Percentiles rank a stretch among this genome's conserved stretches.
Evolutionary conservation across 306 rosid genomes (phyloP).

Genomic region (Ceratonia siliqua): DNA sequence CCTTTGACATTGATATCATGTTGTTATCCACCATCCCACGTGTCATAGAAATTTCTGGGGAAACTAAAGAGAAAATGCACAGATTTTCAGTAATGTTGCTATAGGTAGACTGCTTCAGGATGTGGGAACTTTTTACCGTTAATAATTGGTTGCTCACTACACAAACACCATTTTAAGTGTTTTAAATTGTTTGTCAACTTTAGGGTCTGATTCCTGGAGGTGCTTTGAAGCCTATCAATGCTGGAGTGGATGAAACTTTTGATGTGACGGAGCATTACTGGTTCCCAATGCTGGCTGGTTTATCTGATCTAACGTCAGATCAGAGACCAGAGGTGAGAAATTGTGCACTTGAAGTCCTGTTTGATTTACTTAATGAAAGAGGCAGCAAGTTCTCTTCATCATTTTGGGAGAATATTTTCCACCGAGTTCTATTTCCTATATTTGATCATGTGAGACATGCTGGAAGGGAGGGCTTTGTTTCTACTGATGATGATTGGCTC

Average conservation of each 20-base stretch:
- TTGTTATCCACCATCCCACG: not conserved
- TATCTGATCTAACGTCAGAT: constrained; percentile 96
- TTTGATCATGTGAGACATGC: constrained; percentile 97
- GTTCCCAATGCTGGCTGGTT: constrained; percentile 99
- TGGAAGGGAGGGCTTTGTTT: constrained; percentile 72
- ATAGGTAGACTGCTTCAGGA: constrained; percentile 19
- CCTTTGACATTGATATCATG: constrained; percentile 17
- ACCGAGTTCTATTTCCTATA: constrained; percentile 96
- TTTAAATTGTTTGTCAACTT: constrained; percentile 34
- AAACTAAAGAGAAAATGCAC: constrained; percentile 22
- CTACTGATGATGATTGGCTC: constrained; percentile 82
- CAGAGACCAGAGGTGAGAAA: constrained; percentile 95
- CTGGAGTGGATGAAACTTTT: constrained; percentile 52
- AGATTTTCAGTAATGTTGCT: not conserved
- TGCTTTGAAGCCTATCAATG: constrained; percentile 82
- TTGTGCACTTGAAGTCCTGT: constrained; percentile 97
- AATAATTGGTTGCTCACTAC: not conserved
- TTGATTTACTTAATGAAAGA: constrained; percentile 97
- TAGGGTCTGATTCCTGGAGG: constrained; percentile 99
- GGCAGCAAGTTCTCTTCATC: constrained; percentile 88
- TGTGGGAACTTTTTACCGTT: constrained; percentile 1
- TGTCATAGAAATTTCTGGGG: constrained; percentile 7
- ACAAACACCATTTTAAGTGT: not conserved
- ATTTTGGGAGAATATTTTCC: constrained; percentile 98
- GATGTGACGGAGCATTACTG: constrained; percentile 98